Evolutionary conservation across 1,284 basidiomycete species (phyloP), one percentile per base, ranked within the genome.

Genomic region (Peniophora sp.): DNA sequence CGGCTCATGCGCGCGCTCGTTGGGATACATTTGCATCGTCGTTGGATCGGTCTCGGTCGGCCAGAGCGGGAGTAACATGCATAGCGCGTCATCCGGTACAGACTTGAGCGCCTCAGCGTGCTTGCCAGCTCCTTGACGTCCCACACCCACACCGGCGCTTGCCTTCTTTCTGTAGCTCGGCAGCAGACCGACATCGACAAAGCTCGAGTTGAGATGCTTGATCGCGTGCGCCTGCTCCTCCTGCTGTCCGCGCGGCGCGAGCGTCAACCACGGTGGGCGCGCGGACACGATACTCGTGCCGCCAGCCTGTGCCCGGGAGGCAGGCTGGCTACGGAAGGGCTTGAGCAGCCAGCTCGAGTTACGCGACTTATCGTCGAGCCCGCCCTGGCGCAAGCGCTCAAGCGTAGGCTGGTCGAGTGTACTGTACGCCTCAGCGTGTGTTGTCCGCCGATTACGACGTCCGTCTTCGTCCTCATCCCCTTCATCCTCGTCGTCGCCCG

Each of bases 51-150:
- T 85, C 58, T 85, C 82, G n/a, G 80, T 77, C 10, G 84, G 80
- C 86, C 87, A 90, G 35, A 90, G 71, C 3, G 87, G 87, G n/a
- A 90, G 69, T 19, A 90, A 72, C 88, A 90, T 89, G 63, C 84
- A 88, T 44, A 89, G 67, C 23, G 77, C 77, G 19, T 89, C 83
- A 2, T 77, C 65, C 0, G 84, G 83, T 23, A 89, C 73, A 41
- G 77, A 70, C 46, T 77, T 74, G 54, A 89, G 81, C 53, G 87
- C 74, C 48, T 81, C 72, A 34, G 57, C 55, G 2, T 60, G 55
- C 14, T 50, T 57, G 43, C 61, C 60, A 52, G 58, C 62, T 16
- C 57, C 54, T 34, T 58, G 59, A 50, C 63, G 61, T 46, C 62
- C 65, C 36, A 65, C 71, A 54, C 66, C 65, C 12, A 57, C 57